Evolutionary conservation across 768 basidiomycete genomes (phyloP).

Genomic region (Suillus occidentalis): DNA sequence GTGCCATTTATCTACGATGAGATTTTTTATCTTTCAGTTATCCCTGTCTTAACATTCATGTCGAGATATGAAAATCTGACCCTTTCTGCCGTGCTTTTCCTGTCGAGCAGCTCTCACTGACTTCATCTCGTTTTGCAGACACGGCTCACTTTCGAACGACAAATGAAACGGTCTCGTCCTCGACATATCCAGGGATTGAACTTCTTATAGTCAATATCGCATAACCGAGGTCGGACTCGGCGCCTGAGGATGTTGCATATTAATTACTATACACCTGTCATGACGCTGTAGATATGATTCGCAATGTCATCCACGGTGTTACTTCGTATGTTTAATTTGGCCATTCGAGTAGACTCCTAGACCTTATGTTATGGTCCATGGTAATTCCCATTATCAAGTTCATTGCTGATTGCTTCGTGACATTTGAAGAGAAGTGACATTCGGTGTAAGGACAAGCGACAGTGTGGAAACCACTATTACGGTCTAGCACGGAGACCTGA

Average conservation of each 20-base stretch:
- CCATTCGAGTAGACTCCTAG: too few species aligned
- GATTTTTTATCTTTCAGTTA: constrained; percentile 24
- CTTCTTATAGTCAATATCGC: too few species aligned
- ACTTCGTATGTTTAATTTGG: too few species aligned
- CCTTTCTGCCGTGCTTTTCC: background rate
- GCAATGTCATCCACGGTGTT: background rate
- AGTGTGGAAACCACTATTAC: too few species aligned
- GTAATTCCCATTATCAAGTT: too few species aligned
- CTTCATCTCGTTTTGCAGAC: background rate
- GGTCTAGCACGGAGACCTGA: too few species aligned
- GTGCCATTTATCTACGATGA: constrained; percentile 18
- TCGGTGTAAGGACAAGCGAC: too few species aligned
- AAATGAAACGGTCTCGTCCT: background rate
- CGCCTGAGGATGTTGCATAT: background rate
- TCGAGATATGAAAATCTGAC: constrained; percentile 22
- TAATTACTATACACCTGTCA: background rate
- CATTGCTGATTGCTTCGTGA: too few species aligned
- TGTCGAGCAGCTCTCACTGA: background rate
- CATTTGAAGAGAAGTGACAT: too few species aligned
- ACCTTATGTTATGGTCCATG: too few species aligned
- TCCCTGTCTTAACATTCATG: constrained; percentile 32
- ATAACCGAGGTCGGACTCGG: background rate
- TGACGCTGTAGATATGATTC: background rate
- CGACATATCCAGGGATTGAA: background rate
- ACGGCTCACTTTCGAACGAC: background rate